Evolutionary conservation across 257 asterid species (phyloP), one percentile per base, ranked within the genome.

Genomic region (Striga asiatica): DNA sequence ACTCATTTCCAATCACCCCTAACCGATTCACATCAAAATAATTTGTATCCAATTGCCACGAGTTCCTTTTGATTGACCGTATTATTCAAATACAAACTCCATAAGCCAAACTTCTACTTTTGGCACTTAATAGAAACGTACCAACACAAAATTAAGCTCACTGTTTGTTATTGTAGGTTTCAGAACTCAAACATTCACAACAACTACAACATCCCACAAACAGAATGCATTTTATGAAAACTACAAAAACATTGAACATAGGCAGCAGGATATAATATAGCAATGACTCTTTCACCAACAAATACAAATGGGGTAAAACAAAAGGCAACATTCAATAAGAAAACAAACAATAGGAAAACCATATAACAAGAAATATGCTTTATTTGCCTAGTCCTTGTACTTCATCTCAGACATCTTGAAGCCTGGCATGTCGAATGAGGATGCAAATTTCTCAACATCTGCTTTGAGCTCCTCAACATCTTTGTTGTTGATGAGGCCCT

Each of bases 361-460:
- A 27, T 25, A 56, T 11, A 28, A 18, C 38, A 52, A 3, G 19
- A 46, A 25, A 48, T 38, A 34, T 12, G 24, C 5, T 58, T 28
- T 6, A 38, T 55, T 10, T 37, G 34, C 56, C 78, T 69, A 81
- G 58, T 80, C 81, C 81, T 83, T 59, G 85, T 84, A 91, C 80
- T 91, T 87, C 97, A 84, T 87, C 68, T 91, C 94, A 5, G 95
- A 74, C 75, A 74, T 76, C 78, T 80, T 78, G 84, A 87, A 87
- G 35, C 97, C 97, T 0, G 98, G 95, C 95, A 87, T 91, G 75
- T 84, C 95, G 12, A 80, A 91, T 22, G 93, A 77, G 55, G 93
- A 46, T 0, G 98, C 7, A 38, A 91, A 91, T 46, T 91, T 91
- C 66, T 87, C 96, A 0, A 91, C 96, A 32, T 87, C 98, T 3